phyloP scores from a whole-genome alignment of 192 early-diverging fungal genomes.

The Coemansia sp. region DNA sequence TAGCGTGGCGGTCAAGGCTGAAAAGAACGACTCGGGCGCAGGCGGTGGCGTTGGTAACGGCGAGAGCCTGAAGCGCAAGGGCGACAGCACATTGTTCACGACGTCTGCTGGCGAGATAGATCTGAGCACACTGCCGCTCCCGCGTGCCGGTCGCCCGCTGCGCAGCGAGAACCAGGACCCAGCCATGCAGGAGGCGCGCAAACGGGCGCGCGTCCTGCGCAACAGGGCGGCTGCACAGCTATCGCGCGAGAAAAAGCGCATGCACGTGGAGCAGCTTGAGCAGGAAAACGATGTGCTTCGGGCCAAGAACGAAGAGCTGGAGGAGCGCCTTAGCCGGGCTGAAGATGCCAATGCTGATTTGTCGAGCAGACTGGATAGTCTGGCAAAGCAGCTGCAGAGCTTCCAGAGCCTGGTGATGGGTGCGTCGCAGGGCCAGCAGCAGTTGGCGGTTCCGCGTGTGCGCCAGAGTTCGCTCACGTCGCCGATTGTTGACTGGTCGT shows the following conservation, averaged over 20 bases:
- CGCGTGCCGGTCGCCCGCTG: constrained; percentile 42
- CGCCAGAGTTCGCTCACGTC: constrained; percentile 12
- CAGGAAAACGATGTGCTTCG: constrained; percentile 63
- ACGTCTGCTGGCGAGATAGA: constrained; percentile 32
- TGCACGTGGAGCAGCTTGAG: constrained; percentile 76
- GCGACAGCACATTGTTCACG: constrained; percentile 11
- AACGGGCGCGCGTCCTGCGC: constrained; percentile 76
- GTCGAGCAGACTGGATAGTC: constrained; percentile 30
- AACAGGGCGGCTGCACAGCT: constrained; percentile 85
- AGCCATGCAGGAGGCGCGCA: constrained; percentile 50
- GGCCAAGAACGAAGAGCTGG: constrained; percentile 45
- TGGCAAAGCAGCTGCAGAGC: constrained; percentile 43
- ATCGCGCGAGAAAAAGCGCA: constrained; percentile 85
- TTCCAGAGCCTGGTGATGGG: constrained; percentile 35
- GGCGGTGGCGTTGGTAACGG: constrained; percentile 30
- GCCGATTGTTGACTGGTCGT: constrained; percentile 27
- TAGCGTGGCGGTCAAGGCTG: constrained; percentile 1
- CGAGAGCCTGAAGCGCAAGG: constrained; percentile 43
- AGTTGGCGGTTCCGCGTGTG: background rate
- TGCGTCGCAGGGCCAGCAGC: background rate
- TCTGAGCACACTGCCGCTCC: constrained; percentile 35
- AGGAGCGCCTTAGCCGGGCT: constrained; percentile 33
- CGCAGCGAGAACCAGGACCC: constrained; percentile 38
- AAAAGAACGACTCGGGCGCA: constrained; percentile 15
- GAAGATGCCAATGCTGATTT: constrained; percentile 33